A percentile compares a stretch with the other conserved stretches of the same genome.
phyloP scores from a whole-genome alignment of 495 filamentous ascomycete species.

The Jackrogersella minutella region DNA sequence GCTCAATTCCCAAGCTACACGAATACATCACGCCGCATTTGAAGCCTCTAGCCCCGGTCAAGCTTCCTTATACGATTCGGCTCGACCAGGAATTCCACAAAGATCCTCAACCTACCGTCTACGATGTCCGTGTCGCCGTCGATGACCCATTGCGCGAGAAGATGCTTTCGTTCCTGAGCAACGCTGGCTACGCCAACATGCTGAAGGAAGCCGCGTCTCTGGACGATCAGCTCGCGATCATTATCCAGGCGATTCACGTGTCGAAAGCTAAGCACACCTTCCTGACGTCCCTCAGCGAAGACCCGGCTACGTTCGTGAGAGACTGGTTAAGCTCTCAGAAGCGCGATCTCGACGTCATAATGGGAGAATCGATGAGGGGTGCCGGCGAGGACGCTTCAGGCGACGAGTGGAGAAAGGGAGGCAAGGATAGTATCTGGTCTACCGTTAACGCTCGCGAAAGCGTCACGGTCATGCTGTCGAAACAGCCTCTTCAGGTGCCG shows the following conservation, averaged over 20 bases:
- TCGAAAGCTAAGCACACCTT: slow-evolving; percentile 88
- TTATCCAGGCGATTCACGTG: slow-evolving; percentile 78
- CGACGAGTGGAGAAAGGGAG: slow-evolving; percentile 65
- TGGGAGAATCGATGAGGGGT: slow-evolving; percentile 78
- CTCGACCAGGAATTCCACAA: slow-evolving; percentile 85
- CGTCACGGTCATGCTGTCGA: slow-evolving; percentile 60
- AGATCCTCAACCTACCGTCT: slow-evolving; percentile 73
- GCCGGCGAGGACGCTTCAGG: slow-evolving; percentile 66
- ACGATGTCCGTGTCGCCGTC: slow-evolving; percentile 86
- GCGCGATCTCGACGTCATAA: slow-evolving; percentile 86
- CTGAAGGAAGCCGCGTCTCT: slow-evolving; percentile 74
- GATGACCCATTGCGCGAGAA: slow-evolving; percentile 80
- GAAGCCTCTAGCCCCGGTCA: slow-evolving; percentile 79
- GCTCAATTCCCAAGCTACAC: slow-evolving; percentile 89
- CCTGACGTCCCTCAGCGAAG: slow-evolving; percentile 74
- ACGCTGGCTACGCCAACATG: slow-evolving; percentile 63
- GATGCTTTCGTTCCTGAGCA: slow-evolving; percentile 66
- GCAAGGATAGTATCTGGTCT: slow-evolving; percentile 60
- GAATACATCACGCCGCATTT: slow-evolving; percentile 79
- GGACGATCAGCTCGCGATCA: slow-evolving; percentile 83
- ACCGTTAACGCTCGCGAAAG: slow-evolving; percentile 63
- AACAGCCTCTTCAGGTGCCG: slow-evolving; percentile 43
- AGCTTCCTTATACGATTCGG: slow-evolving; percentile 91
- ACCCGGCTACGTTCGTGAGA: slow-evolving; percentile 82
- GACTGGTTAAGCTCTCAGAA: slow-evolving; percentile 89